Evolutionary conservation across 192 early-diverging fungal genomes (phyloP).

Genomic region (Linnemannia exigua): DNA sequence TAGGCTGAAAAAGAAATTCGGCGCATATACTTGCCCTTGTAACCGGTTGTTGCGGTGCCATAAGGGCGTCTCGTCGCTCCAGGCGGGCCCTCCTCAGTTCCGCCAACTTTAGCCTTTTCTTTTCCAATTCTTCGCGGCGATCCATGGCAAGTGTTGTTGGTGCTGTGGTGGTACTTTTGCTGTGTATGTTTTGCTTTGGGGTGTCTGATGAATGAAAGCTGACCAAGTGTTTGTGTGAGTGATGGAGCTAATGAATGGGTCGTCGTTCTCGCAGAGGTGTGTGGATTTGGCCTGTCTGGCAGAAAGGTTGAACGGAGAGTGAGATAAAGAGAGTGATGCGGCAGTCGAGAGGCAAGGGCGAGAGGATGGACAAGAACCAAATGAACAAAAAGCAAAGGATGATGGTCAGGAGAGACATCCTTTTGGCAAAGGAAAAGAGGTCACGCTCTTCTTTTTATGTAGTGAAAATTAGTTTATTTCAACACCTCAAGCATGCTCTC

Average conservation of each 20-base stretch:
- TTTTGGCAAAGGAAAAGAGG: constrained; percentile 4
- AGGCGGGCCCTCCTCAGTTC: constrained; percentile 87
- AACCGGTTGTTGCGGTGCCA: constrained; percentile 23
- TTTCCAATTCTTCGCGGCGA: constrained; percentile 86
- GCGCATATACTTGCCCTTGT: constrained; percentile 22
- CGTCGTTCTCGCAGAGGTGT: neutral
- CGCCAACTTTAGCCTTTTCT: constrained; percentile 92
- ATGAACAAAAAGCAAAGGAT: neutral
- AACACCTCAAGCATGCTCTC: too few species aligned
- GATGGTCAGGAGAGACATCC: neutral
- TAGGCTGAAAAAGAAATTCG: neutral
- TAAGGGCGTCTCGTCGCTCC: constrained; percentile 73
- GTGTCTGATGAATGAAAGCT: neutral
- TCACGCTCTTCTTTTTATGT: neutral
- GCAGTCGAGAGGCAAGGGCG: neutral
- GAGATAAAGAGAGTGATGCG: neutral
- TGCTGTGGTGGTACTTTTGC: neutral
- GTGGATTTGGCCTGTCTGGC: neutral
- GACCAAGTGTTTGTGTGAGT: neutral
- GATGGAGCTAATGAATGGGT: neutral
- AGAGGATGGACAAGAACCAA: constrained; percentile 9
- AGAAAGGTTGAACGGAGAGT: neutral
- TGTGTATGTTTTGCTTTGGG: neutral
- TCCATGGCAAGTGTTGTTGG: constrained; percentile 63
- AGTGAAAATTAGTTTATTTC: neutral